Evolutionary conservation across 2,329 filamentous ascomycete genomes (phyloP), one percentile per base, ranked within the genome.

Genomic region (Diaporthe citri): DNA sequence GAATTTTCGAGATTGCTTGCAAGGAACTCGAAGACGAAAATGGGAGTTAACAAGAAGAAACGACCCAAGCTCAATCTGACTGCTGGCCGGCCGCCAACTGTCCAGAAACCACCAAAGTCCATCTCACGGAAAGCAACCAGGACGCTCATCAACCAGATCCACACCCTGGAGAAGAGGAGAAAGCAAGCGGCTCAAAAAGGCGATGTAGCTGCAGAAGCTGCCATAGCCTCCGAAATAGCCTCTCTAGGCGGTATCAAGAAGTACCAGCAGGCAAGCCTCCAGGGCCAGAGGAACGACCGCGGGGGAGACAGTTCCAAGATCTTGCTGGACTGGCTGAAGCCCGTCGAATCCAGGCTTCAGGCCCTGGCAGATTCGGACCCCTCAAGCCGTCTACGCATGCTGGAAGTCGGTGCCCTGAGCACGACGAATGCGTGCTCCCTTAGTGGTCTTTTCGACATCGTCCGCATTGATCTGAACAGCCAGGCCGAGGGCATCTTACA

Each of bases 371-470:
- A 77, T 36, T 73, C 77, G 5, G 34, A 73, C 17, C 41, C 71
- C 25, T 59, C 46, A 34, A 75, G 75, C 10, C 80, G 80, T 6
- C 83, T 95, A 52, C 90, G 88, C 28, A 91, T 98, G 85, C 91
- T 99, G 9, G 97, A 99, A 84, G 92, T 99, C 67, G 97, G 97
- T 10, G 94, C 96, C 1, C 86, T 99, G 71, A 97, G 95, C 78
- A 94, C 92, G 3, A 89, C 90, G 52, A 99, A 99, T 82, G 93
- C 93, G 20, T 97, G 95, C 83, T 96, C 95, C 0, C 90, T 87
- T 76, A 93, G 93, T 76, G 88, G 88, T 9, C 82, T 90, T 57
- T 94, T 98, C 79, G 87, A 93, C 48, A 91, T 97, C 79, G 90
- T 92, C 76, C 91, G 95, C 77, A 98, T 99, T 82, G 97, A 99